Conservation (phyloP, 768 basidiomycete species). For the Amanita thiersii region DNA sequence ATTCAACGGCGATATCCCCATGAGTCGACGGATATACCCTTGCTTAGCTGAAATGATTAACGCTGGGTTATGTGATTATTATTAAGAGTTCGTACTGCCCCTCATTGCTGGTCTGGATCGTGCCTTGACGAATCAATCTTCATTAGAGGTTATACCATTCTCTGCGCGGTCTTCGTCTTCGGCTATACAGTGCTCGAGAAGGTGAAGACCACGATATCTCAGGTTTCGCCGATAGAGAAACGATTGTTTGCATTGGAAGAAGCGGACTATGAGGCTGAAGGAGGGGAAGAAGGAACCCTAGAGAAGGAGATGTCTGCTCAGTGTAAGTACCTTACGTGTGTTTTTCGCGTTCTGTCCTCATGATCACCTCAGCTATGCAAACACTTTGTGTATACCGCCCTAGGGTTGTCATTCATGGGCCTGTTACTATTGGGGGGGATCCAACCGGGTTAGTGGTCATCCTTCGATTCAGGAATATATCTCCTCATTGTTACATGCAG, state of each 20-base stretch:
- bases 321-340: constrained; percentile 36
- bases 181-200: constrained; percentile 54
- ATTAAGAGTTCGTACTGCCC: constrained; percentile 70
- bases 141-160: constrained; percentile 89
- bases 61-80: constrained; percentile 82
- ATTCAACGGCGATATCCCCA: constrained; percentile 96
- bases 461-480: neutral
- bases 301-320: constrained; percentile 86
- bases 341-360: constrained; percentile 9
- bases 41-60: constrained; percentile 82
- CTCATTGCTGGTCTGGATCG: constrained; percentile 3
- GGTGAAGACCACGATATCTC: constrained; percentile 64
- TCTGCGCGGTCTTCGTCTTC: constrained; percentile 89
- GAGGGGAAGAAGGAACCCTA: constrained; percentile 71
- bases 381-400: constrained; percentile 87
- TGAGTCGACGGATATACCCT: constrained; percentile 76
- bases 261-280: constrained; percentile 83
- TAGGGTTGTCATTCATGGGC: constrained; percentile 75
- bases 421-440: constrained; percentile 88
- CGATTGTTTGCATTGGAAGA: constrained; percentile 84
- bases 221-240: constrained; percentile 75
- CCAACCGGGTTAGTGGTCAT: constrained; percentile 60
- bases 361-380: constrained; percentile 65
- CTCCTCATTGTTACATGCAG: constrained; percentile 27
- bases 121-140: too few species aligned